Percentiles rank a stretch among this genome's conserved stretches.
These are phyloP conservation scores for Peniophora sp. DNA, from an alignment of 1,284 basidiomycete species.

Conservation along the genomic window DNA sequence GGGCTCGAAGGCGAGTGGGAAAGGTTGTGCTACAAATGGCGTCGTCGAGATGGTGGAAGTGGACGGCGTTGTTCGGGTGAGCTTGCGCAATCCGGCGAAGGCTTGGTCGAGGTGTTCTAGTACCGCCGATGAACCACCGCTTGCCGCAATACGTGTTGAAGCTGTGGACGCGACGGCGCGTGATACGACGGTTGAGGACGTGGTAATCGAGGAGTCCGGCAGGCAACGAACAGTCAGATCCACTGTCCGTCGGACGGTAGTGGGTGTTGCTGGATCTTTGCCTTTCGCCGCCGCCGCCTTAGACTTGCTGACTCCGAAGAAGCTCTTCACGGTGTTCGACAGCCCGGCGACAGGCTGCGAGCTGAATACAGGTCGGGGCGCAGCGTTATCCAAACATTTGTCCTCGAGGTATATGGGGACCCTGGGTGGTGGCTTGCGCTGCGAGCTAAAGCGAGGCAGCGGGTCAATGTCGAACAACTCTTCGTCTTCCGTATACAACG, in stretches of 20 bases:
- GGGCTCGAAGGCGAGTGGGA: conserved; percentile 15
- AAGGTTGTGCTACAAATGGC: conserved; percentile 11
- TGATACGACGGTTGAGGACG: not conserved
- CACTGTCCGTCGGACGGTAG: not conserved
- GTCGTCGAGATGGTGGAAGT: not conserved
- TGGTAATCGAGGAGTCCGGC: not conserved
- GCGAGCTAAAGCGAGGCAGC: too few relatives aligned
- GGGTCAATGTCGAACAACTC: too few relatives aligned
- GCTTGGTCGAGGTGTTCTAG: not conserved
- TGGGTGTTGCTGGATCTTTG: not conserved
- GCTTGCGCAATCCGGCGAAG: not conserved
- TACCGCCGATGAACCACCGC: not conserved
- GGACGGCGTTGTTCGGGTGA: not conserved
- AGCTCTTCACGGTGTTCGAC: conserved; percentile 2
- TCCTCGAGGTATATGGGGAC: too few relatives aligned
- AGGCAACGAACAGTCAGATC: not conserved
- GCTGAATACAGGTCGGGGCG: not conserved
- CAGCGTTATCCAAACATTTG: not conserved
- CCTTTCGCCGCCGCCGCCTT: not conserved
- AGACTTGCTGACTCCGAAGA: conserved; percentile 7
- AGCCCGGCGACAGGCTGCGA: not conserved
- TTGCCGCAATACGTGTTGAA: not conserved
- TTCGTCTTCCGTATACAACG: too few relatives aligned
- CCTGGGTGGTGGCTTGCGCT: too few relatives aligned
- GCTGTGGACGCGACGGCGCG: not conserved